Percentiles rank a stretch among this genome's conserved stretches.
phyloP scores from a whole-genome alignment of 1,284 basidiomycete species.

The Anthracocystis panici-leucophaei region DNA sequence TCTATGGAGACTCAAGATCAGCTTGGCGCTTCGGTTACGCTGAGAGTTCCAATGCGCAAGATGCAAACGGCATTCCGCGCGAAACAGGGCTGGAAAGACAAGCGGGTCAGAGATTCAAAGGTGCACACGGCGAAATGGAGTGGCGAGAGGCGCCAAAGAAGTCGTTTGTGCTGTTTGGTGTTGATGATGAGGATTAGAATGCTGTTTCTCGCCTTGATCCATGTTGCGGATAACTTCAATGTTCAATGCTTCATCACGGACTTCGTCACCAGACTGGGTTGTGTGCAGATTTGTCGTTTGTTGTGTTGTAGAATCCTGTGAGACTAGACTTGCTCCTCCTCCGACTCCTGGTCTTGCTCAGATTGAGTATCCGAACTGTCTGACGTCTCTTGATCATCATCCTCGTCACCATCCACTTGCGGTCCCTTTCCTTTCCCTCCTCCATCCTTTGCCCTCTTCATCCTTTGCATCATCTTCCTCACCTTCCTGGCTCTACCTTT shows the following conservation, averaged over 20 bases:
- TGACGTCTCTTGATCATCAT: not conserved
- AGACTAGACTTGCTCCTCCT: not conserved
- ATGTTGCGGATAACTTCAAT: slow-evolving; percentile 4
- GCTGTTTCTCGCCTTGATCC: not conserved
- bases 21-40: slow-evolving; percentile 28
- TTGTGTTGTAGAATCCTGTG: not conserved
- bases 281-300: not conserved
- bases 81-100: slow-evolving; percentile 22
- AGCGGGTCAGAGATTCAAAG: slow-evolving; percentile 36
- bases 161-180: slow-evolving; percentile 47
- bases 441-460: slow-evolving; percentile 2
- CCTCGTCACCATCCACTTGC: not conserved
- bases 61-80: not conserved
- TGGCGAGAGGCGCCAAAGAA: slow-evolving; percentile 57
- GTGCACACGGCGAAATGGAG: slow-evolving; percentile 55
- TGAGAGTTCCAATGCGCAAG: slow-evolving; percentile 1
- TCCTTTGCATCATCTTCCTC: slow-evolving; percentile 12
- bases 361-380: not conserved
- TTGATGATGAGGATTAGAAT: slow-evolving; percentile 44
- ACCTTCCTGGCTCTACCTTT: slow-evolving; percentile 8
- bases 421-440: not conserved
- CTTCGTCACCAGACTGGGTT: not conserved
- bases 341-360: slow-evolving; percentile 2
- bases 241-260: not conserved
- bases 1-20: slow-evolving; percentile 18